A percentile compares a stretch with the other conserved stretches of the same genome.
Evolutionary conservation across 2,329 filamentous ascomycete species (phyloP).

Genomic region (Plectosphaerella cucumerina): DNA sequence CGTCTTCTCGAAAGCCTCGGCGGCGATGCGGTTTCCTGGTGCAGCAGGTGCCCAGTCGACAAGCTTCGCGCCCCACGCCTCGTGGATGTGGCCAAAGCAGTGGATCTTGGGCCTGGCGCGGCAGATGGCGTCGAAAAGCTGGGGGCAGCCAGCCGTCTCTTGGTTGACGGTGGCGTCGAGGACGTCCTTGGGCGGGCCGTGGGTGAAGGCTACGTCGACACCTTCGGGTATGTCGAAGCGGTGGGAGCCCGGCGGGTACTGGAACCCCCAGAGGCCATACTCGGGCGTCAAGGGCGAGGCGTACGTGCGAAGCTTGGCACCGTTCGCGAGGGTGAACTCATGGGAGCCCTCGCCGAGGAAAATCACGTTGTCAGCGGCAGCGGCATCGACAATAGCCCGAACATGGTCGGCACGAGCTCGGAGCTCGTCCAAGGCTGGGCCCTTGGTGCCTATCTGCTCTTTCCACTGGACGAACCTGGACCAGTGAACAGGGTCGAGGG

Average conservation of each 20-base stretch:
- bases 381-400: conserved; percentile 21
- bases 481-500: conserved; percentile 21
- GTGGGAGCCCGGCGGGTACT: conserved; percentile 29
- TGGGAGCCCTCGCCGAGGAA: conserved; percentile 39
- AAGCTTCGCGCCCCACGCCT: conserved; percentile 33
- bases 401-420: conserved; percentile 24
- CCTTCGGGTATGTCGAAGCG: conserved; percentile 18
- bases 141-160: conserved; percentile 22
- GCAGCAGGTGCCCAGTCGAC: too few species aligned
- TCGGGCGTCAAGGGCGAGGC: conserved; percentile 41
- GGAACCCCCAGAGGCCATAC: conserved; percentile 35
- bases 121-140: conserved; percentile 23
- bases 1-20: background rate
- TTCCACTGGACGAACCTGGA: background rate
- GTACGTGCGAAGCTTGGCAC: conserved; percentile 35
- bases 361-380: conserved; percentile 13
- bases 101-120: conserved; percentile 24
- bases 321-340: conserved; percentile 32
- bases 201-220: conserved; percentile 27
- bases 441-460: background rate
- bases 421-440: background rate
- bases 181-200: conserved; percentile 32
- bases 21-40: background rate
- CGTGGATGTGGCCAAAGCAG: conserved; percentile 31
- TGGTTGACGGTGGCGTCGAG: conserved; percentile 29